Conservation (phyloP, 2,329 filamentous ascomycete genomes). For the Claviceps paspali region DNA sequence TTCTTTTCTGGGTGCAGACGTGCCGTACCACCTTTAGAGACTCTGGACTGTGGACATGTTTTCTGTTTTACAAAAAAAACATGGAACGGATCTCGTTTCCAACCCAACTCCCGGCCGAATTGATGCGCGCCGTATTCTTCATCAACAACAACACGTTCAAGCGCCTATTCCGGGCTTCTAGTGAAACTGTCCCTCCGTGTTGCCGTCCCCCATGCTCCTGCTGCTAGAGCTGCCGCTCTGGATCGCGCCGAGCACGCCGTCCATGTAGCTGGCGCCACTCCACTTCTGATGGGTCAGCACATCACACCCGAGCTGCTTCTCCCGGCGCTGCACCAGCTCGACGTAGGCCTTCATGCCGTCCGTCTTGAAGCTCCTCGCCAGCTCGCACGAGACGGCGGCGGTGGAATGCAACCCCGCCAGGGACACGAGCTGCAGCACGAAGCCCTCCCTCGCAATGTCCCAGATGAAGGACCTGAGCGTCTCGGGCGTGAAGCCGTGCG, state of each 20-base stretch:
- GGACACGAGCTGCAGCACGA: conserved; percentile 52
- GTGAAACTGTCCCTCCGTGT: conserved; percentile 61
- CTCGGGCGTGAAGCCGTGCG: conserved; percentile 73
- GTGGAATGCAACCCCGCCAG: conserved; percentile 52
- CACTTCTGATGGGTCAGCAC: conserved; percentile 93
- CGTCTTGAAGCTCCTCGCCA: conserved; percentile 68
- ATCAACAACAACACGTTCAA: not conserved
- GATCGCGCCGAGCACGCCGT: conserved; percentile 78
- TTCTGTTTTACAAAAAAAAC: not conserved
- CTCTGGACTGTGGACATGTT: too few relatives aligned
- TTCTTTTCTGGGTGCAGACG: too few relatives aligned
- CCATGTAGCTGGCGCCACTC: conserved; percentile 57
- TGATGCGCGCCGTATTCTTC: not conserved
- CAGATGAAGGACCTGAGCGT: conserved; percentile 85
- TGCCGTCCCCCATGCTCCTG: conserved; percentile 89
- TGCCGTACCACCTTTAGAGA: too few relatives aligned
- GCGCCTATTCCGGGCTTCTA: conserved; percentile 9
- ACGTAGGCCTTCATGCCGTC: conserved; percentile 97
- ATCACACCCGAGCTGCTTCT: conserved; percentile 83
- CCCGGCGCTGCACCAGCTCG: conserved; percentile 73
- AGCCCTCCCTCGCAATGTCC: conserved; percentile 86
- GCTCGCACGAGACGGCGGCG: conserved; percentile 51
- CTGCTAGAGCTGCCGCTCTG: conserved; percentile 81
- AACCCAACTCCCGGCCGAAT: conserved; percentile 3
- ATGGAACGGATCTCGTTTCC: not conserved